phyloP scores from a whole-genome alignment of 2,329 filamentous ascomycete genomes.

The Clathrospora elynae region DNA sequence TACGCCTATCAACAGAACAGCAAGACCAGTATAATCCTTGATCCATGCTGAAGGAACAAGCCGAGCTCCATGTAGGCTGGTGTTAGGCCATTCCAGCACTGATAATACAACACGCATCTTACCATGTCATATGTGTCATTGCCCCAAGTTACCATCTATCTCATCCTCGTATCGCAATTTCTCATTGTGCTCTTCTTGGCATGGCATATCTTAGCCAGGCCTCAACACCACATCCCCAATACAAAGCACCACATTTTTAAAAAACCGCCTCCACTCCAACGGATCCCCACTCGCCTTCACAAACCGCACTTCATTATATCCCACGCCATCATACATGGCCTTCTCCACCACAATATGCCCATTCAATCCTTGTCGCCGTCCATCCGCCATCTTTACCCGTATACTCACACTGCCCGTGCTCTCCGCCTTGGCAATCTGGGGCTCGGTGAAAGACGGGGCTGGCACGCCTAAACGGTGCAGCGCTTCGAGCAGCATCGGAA shows the following conservation, averaged over 20 bases:
- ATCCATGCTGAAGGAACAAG: too few species aligned
- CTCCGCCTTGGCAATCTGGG: conserved; percentile 41
- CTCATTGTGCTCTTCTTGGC: too few species aligned
- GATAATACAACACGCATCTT: too few species aligned
- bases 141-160: too few species aligned
- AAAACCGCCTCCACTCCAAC: conserved; percentile 93
- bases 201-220: conserved; percentile 37
- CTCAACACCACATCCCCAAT: conserved; percentile 80
- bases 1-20: too few species aligned
- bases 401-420: conserved; percentile 64
- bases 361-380: conserved; percentile 71
- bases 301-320: conserved; percentile 81
- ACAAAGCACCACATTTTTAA: conserved; percentile 89
- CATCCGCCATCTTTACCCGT: conserved; percentile 75
- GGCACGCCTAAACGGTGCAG: conserved; percentile 86
- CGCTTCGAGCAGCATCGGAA: conserved; percentile 79
- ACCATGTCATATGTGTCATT: too few species aligned
- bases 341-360: conserved; percentile 77
- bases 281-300: conserved; percentile 95
- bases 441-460: conserved; percentile 55
- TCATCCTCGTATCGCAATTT: too few species aligned
- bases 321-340: conserved; percentile 66
- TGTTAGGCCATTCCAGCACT: too few species aligned
- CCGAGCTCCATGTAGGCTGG: too few species aligned
- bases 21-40: too few species aligned